Evolutionary conservation across 352 stramenopile species (phyloP), one percentile per base, ranked within the genome.

Genomic region (Phytophthora sansomeana): DNA sequence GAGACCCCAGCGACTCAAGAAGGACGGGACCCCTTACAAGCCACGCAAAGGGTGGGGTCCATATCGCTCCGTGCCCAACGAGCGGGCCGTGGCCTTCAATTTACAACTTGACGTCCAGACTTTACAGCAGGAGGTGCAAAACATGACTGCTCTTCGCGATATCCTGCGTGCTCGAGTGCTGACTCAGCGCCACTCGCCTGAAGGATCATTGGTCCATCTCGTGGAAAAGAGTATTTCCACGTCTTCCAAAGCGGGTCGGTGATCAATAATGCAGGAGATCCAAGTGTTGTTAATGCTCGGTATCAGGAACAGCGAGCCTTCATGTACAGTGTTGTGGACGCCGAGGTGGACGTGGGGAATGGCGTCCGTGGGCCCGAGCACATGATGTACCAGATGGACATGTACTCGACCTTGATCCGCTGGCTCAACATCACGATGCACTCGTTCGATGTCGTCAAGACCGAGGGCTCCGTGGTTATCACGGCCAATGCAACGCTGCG

Each of bases 341-440:
- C 16, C 10, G 5, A 56, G 4, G 48, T 56, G 29, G 48, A 81
- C 32, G 53, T 74, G 26, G 76, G 70, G 6, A 56, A 58, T 13
- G 76, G 63, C 0, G 53, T 80, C 14, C 17, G 29, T 19, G 74
- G 74, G 48, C 21, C 77, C 19, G 58, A 67, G n/a, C 65, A 72
- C 56, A 74, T 83, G 53, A 58, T 78, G 17, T 58, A 83, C 28
- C 70, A 79, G 65, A 76, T 24, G 21, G 21, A 80, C 51, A 49
- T 47, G 36, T 85, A 85, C 60, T 79, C 21, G 21, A 24, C 21
- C 21, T 24, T 24, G 21, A 24, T 24, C 21, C 74, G 24, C 33
- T 68, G 19, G 54, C 81, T 69, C 17, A 77, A 83, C 26, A 44
- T 47, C 21, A 30, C 42, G 28, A 17, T 30, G 28, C 16, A 17